Conservation (phyloP, 2,329 filamentous ascomycete genomes). For the Chaetomiaceae sp. region DNA sequence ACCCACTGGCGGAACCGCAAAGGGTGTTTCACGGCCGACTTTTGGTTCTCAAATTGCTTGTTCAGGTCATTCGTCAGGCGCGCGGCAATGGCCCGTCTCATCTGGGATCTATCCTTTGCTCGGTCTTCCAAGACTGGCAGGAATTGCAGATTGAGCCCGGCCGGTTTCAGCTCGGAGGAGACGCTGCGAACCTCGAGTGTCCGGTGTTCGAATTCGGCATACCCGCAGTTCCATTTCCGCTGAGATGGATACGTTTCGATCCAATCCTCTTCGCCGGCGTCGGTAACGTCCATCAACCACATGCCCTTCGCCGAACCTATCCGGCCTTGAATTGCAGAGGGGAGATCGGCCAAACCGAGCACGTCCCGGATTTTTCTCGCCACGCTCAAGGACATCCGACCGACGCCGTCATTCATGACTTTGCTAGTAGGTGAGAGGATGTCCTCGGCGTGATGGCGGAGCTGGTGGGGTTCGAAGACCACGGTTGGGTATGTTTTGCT, state of each 20-base stretch:
- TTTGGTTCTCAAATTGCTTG: conserved; percentile 46
- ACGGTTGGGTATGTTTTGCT: conserved; percentile 45
- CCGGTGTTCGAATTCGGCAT: conserved; percentile 43
- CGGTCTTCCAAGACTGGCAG: conserved; percentile 61
- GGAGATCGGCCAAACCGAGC: conserved; percentile 48
- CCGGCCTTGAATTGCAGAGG: conserved; percentile 62
- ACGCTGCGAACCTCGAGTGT: conserved; percentile 59
- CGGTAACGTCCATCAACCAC: conserved; percentile 57
- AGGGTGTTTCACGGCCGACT: conserved; percentile 44
- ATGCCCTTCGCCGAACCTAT: conserved; percentile 70
- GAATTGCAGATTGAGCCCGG: conserved; percentile 60
- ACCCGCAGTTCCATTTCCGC: conserved; percentile 56
- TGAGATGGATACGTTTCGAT: conserved; percentile 64
- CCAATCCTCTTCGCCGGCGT: conserved; percentile 47
- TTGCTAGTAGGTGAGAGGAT: conserved; percentile 35
- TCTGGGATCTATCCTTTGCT: conserved; percentile 38
- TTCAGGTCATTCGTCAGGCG: conserved; percentile 46
- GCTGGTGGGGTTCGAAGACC: conserved; percentile 41
- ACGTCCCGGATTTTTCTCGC: conserved; percentile 44
- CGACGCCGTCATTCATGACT: conserved; percentile 64
- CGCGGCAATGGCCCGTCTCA: conserved; percentile 43
- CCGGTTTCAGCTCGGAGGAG: conserved; percentile 42
- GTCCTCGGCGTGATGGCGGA: conserved; percentile 34
- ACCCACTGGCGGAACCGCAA: conserved; percentile 50
- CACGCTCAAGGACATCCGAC: conserved; percentile 55